Evolutionary conservation across 176 grass and related monocot genomes (phyloP).

Genomic region (Oryza meyeriana): DNA sequence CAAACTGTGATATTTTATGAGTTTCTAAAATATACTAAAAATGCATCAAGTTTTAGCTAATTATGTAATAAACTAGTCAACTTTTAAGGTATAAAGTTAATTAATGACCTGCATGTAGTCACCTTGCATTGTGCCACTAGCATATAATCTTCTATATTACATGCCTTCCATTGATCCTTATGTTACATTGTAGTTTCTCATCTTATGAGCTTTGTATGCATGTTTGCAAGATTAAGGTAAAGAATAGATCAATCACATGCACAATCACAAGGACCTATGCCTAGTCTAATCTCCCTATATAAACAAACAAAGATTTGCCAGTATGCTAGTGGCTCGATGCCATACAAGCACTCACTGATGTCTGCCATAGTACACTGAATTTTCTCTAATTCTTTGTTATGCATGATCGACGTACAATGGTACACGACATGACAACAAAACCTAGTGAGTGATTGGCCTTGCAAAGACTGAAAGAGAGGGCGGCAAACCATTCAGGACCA

Average conservation of each 20-base stretch:
- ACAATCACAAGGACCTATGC: neutral
- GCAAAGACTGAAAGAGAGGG: slow-evolving; percentile 14
- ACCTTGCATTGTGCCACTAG: neutral
- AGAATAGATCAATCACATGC: neutral
- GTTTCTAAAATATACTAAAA: neutral
- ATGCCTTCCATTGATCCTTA: neutral
- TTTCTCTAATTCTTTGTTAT: neutral
- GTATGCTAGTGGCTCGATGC: slow-evolving; percentile 13
- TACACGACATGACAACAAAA: slow-evolving; percentile 24
- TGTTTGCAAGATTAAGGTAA: neutral
- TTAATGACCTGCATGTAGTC: neutral
- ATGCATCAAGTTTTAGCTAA: neutral
- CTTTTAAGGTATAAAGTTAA: neutral
- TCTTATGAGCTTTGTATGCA: neutral
- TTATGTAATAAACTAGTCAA: neutral
- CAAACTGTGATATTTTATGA: no score
- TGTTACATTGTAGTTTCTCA: neutral
- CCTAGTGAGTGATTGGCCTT: neutral
- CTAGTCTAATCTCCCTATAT: slow-evolving; percentile 15
- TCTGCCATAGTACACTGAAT: slow-evolving; percentile 35
- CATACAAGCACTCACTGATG: slow-evolving; percentile 37
- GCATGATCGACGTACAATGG: slow-evolving; percentile 22
- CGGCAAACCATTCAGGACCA: slow-evolving; percentile 41
- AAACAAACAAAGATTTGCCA: neutral
- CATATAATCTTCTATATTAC: neutral